Evolutionary conservation across 139 green algal genomes (phyloP).

Genomic region (Raphidocelis subcapitata): DNA sequence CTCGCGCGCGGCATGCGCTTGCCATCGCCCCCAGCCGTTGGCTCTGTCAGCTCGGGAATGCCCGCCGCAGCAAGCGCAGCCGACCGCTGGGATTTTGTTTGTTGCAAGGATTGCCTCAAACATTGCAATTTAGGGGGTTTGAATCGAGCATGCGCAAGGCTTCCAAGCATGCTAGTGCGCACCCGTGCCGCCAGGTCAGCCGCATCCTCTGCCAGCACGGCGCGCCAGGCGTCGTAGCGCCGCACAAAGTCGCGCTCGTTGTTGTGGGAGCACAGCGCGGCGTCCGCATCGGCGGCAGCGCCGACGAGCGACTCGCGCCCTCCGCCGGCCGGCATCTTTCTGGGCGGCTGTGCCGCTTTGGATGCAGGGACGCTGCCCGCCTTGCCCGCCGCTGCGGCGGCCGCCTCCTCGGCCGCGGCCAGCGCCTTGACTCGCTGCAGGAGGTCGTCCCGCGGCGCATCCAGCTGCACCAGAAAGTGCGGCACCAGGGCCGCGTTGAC

Average conservation of each 20-base stretch:
- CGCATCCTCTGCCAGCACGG: slow-evolving; percentile 33
- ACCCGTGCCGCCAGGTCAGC: slow-evolving; percentile 30
- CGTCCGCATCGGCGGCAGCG: background rate
- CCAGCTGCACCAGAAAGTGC: slow-evolving; percentile 23
- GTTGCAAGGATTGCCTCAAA: no score
- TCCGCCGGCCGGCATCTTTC: no score
- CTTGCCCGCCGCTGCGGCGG: slow-evolving; percentile 4
- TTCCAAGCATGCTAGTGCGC: background rate
- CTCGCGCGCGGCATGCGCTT: no score
- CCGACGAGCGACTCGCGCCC: slow-evolving; percentile 3
- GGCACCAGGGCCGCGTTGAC: slow-evolving; percentile 10
- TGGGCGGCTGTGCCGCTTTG: background rate
- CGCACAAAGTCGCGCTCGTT: slow-evolving; percentile 43
- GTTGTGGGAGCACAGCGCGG: slow-evolving; percentile 38
- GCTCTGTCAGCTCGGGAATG: no score
- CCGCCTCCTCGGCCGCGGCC: slow-evolving; percentile 35
- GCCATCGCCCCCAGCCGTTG: no score
- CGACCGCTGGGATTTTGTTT: no score
- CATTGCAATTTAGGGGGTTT: no score
- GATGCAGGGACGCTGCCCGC: background rate
- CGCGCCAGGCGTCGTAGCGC: slow-evolving; percentile 17
- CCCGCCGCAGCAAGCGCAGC: no score
- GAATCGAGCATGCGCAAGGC: background rate
- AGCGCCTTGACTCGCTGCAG: slow-evolving; percentile 21
- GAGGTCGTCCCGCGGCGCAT: slow-evolving; percentile 35